Evolutionary conservation across 495 filamentous ascomycete genomes (phyloP), one percentile per base, ranked within the genome.

Genomic region (Trypethelium eluteriae): DNA sequence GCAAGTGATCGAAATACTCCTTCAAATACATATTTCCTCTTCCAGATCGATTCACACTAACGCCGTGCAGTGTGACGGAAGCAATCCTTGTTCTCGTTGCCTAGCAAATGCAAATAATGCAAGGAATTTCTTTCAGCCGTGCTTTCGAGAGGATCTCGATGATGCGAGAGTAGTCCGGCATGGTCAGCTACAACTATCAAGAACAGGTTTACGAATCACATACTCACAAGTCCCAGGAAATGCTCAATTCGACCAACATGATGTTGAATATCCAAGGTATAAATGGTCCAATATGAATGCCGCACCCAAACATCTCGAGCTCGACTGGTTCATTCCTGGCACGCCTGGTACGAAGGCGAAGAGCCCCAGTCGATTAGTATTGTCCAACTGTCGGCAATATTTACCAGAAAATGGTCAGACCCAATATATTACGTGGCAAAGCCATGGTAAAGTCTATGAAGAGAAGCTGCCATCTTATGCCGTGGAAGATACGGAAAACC

Each of bases 401-500:
- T 39, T 39, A 12, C 65, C 66, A 12, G 57, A 67, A 10, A 6
- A 56, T 9, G 25, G 59, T 12, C 39, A 49, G 16, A 10, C 47
- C 14, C 59, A 73, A 32, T 68, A 49, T 16, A 71, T 66, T 4
- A 57, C 38, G 38, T 73, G 71, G 71, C 62, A 49, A 53, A 68
- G 62, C 14, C 44, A 56, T 12, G 71, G 71, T 2, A 7, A 65
- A 14, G 39, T 66, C 14, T 38, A 63, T 12, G 63, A 62, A 34
- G 41, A 68, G 2, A 38, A 61, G 11, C 65, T 69, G 25, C 67
- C 69, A 12, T 65, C 71, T 2, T 73, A 69, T 63, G 71, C 71
- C 5, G 39, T 71, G 11, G 66, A 69, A 38, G 69, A 73, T 34
- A 70, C 69, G 10, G 63, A 10, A 1, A 16, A 16, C 25, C 16